These are phyloP conservation scores for Penicillium cosmopolitanum DNA, from an alignment of 495 filamentous ascomycete genomes.

Conservation along the genomic window DNA sequence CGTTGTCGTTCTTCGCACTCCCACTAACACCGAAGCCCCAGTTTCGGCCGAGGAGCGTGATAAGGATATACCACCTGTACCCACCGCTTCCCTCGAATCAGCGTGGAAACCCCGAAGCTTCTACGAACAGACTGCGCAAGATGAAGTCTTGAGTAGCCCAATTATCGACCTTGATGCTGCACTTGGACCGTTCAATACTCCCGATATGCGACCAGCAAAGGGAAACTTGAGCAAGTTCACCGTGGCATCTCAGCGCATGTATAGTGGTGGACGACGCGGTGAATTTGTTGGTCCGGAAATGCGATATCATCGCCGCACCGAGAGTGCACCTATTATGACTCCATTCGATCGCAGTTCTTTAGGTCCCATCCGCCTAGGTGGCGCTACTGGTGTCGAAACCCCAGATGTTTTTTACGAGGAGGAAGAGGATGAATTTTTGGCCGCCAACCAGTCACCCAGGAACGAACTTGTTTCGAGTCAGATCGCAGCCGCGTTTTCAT, in stretches of 20 bases:
- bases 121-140: slow-evolving; percentile 49
- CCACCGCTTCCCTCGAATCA: slow-evolving; percentile 35
- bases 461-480: slow-evolving; percentile 16
- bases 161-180: slow-evolving; percentile 96
- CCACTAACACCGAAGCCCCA: slow-evolving; percentile 41
- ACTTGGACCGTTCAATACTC: slow-evolving; percentile 90
- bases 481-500: slow-evolving; percentile 8
- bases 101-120: slow-evolving; percentile 54
- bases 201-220: slow-evolving; percentile 49
- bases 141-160: slow-evolving; percentile 62
- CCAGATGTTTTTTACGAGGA: slow-evolving; percentile 95
- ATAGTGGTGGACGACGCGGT: slow-evolving; percentile 77
- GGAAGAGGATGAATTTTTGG: slow-evolving; percentile 74
- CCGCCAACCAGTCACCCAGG: slow-evolving; percentile 41
- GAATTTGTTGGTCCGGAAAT: slow-evolving; percentile 80
- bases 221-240: slow-evolving; percentile 60
- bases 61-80: slow-evolving; percentile 31
- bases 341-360: slow-evolving; percentile 74
- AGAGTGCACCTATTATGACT: slow-evolving; percentile 88
- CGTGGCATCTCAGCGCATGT: slow-evolving; percentile 73
- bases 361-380: slow-evolving; percentile 66
- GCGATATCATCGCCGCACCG: slow-evolving; percentile 87
- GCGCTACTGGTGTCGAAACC: slow-evolving; percentile 65
- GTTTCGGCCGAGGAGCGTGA: slow-evolving; percentile 23
- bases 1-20: slow-evolving; percentile 52